Evolutionary conservation across 2,329 filamentous ascomycete genomes (phyloP).

Genomic region (Biscogniauxia mediterranea): DNA sequence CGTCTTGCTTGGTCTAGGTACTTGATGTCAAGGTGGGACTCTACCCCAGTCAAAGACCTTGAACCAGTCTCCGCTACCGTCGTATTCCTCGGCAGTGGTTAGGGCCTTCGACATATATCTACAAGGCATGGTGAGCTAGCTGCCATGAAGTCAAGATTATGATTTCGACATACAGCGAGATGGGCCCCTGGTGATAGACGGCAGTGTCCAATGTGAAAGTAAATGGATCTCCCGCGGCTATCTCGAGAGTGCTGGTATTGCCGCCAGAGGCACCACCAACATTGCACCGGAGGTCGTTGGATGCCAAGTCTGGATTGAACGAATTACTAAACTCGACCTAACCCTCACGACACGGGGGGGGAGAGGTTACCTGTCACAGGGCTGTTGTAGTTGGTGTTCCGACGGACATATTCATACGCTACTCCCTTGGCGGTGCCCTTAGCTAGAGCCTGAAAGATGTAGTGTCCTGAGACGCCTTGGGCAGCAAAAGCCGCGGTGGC

Average conservation of each 20-base stretch:
- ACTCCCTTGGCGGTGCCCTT: constrained; percentile 33
- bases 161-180: constrained; percentile 29
- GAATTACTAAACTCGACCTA: not conserved
- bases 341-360: not conserved
- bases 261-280: constrained; percentile 35
- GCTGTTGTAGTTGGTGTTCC: constrained; percentile 48
- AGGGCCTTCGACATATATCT: constrained; percentile 42
- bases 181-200: constrained; percentile 42
- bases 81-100: constrained; percentile 34
- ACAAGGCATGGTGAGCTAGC: not conserved
- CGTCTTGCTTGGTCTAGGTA: not conserved
- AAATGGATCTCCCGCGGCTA: constrained; percentile 40
- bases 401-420: constrained; percentile 39
- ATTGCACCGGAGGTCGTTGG: constrained; percentile 42
- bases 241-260: constrained; percentile 34
- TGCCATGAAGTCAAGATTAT: constrained; percentile 4
- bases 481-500: constrained; percentile 32
- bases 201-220: constrained; percentile 39
- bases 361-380: constrained; percentile 37
- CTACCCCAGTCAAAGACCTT: constrained; percentile 40
- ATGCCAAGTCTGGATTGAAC: constrained; percentile 32
- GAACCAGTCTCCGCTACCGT: constrained; percentile 41
- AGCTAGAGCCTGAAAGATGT: constrained; percentile 40
- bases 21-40: not conserved
- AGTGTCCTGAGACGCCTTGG: constrained; percentile 37